Evolutionary conservation across 306 rosid species (phyloP).

Genomic region (Cotoneaster glaucophyllus): DNA sequence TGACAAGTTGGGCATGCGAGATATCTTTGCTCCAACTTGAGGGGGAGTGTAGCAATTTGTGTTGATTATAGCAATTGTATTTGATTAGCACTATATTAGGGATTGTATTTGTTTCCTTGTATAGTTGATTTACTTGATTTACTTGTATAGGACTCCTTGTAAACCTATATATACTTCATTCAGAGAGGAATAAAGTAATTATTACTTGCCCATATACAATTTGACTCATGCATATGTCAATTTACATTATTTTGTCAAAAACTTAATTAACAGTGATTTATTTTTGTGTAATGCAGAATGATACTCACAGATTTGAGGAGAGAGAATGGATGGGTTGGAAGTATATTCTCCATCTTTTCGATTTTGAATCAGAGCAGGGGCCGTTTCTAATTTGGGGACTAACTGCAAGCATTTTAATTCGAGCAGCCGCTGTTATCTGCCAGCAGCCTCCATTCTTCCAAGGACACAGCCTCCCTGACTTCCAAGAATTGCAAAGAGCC

Average conservation of each 20-base stretch:
- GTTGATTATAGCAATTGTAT: no score
- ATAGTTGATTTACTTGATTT: no score
- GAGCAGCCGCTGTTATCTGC: constrained; percentile 25
- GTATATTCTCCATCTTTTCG: constrained; percentile 23
- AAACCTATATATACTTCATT: no score
- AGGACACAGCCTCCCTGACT: constrained; percentile 23
- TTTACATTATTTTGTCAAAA: not conserved
- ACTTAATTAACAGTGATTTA: not conserved
- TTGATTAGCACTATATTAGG: no score
- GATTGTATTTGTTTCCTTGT: no score
- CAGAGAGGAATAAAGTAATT: no score
- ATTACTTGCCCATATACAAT: no score
- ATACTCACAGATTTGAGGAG: constrained; percentile 24
- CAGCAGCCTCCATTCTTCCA: constrained; percentile 14
- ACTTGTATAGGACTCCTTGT: no score
- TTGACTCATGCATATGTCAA: not conserved
- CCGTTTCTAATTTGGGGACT: constrained; percentile 21
- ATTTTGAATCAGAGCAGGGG: constrained; percentile 13
- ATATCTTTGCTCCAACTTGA: no score
- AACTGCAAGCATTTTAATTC: constrained; percentile 33
- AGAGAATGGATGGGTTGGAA: constrained; percentile 36
- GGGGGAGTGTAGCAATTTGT: no score
- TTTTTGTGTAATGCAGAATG: constrained; percentile 10
- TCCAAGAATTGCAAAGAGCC: constrained; percentile 23
- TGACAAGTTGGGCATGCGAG: no score